phyloP scores from a whole-genome alignment of 768 basidiomycete species.

The Tulasnella sp. region DNA sequence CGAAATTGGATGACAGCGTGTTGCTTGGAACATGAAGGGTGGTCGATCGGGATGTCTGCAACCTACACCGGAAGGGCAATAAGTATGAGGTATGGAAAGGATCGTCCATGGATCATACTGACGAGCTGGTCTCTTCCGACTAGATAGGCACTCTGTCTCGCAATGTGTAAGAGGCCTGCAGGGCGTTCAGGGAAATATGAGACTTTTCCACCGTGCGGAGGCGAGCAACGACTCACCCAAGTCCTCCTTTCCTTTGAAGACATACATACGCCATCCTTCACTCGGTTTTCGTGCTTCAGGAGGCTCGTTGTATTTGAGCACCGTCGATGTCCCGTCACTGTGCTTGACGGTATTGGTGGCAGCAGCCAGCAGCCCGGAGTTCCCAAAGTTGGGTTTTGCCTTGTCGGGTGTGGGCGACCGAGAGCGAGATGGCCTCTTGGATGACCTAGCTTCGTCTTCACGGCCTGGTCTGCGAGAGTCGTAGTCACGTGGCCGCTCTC shows the following conservation, averaged over 20 bases:
- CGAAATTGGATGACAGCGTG: conserved; percentile 97
- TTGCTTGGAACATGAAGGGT: conserved; percentile 97
- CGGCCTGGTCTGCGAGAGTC: conserved; percentile 26
- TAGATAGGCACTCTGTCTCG: conserved; percentile 88
- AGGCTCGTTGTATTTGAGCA: conserved; percentile 96
- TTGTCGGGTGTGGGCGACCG: conserved; percentile 37
- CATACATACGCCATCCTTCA: conserved; percentile 87
- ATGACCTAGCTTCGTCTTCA: too few species aligned
- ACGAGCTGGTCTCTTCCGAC: conserved; percentile 82
- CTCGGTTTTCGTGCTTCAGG: conserved; percentile 91
- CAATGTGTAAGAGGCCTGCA: conserved; percentile 80
- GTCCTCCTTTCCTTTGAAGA: conserved; percentile 93
- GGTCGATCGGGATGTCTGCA: conserved; percentile 67
- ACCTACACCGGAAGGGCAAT: conserved; percentile 24
- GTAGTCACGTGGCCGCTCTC: conserved; percentile 24
- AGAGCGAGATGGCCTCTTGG: conserved; percentile 34
- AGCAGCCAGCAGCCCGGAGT: conserved; percentile 85
- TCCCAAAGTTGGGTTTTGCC: conserved; percentile 78
- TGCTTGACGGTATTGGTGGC: conserved; percentile 85
- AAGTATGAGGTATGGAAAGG: not conserved
- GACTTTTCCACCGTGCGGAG: not conserved
- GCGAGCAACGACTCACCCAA: conserved; percentile 46
- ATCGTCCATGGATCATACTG: conserved; percentile 24
- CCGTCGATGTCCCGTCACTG: conserved; percentile 60
- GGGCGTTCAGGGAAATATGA: not conserved